phyloP scores from a whole-genome alignment of 257 asterid genomes.

The Osmanthus fragrans region DNA sequence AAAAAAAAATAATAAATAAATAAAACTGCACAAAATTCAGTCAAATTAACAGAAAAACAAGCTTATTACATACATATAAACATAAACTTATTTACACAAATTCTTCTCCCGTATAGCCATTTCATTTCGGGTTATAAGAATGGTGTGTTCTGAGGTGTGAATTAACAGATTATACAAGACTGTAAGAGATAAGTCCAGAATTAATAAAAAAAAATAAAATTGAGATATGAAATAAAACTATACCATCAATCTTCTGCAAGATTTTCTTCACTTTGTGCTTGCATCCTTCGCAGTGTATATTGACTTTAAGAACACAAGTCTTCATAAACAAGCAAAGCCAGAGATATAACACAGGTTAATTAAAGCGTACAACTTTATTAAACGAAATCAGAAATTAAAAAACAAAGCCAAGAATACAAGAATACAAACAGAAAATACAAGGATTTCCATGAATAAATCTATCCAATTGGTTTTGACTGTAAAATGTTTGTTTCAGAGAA shows the following conservation, averaged over 20 bases:
- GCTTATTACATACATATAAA: no score
- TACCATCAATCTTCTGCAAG: slow-evolving; percentile 95
- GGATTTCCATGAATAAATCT: background rate
- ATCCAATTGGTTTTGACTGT: slow-evolving; percentile 19
- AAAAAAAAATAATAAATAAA: background rate
- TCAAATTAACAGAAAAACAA: background rate
- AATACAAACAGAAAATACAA: slow-evolving; percentile 9
- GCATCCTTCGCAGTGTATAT: slow-evolving; percentile 97
- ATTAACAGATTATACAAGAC: background rate
- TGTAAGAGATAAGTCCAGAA: background rate
- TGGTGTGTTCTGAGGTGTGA: background rate
- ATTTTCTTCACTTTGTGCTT: slow-evolving; percentile 88
- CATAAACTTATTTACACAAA: no score
- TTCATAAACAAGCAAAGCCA: slow-evolving; percentile 69
- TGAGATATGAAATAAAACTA: slow-evolving; percentile 19
- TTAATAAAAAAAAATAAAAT: slow-evolving; percentile 8
- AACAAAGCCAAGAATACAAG: background rate
- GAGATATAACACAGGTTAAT: slow-evolving; percentile 30
- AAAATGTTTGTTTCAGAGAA: slow-evolving; percentile 14
- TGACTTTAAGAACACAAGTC: slow-evolving; percentile 95
- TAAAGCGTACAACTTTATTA: slow-evolving; percentile 41
- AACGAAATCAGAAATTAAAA: slow-evolving; percentile 22
- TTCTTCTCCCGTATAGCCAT: no score
- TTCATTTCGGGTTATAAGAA: background rate
- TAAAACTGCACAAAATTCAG: background rate